Percentiles rank a stretch among this genome's conserved stretches.
Conservation (phyloP, 495 filamentous ascomycete species). For the Hyaloscypha variabilis region DNA sequence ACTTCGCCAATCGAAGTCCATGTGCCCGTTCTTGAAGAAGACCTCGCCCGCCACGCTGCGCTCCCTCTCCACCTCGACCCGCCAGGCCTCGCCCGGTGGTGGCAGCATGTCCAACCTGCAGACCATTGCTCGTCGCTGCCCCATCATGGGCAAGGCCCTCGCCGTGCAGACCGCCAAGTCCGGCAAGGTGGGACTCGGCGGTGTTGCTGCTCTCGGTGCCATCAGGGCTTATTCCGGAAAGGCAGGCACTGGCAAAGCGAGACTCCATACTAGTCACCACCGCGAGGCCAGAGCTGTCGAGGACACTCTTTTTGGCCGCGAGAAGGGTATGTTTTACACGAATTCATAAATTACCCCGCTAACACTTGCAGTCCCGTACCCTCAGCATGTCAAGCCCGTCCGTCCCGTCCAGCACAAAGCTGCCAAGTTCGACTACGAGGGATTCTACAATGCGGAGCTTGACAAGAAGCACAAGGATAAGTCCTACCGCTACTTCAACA, state of each 20-base stretch:
- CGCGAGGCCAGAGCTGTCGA: conserved; percentile 75
- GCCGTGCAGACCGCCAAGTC: conserved; percentile 75
- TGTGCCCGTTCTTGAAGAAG: conserved; percentile 97
- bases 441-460: conserved; percentile 83
- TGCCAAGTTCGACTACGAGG: conserved; percentile 83
- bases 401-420: conserved; percentile 26
- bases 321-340: conserved; percentile 53
- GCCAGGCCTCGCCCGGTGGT: conserved; percentile 71
- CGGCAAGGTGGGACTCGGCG: conserved; percentile 45
- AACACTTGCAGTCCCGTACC: conserved; percentile 19
- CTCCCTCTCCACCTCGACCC: conserved; percentile 83
- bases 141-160: conserved; percentile 97
- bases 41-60: conserved; percentile 88
- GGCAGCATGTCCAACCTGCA: conserved; percentile 97
- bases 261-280: conserved; percentile 75
- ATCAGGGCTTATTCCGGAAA: conserved; percentile 48
- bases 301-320: conserved; percentile 58
- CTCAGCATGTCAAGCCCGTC: conserved; percentile 26
- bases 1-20: conserved; percentile 87
- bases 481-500: conserved; percentile 99
- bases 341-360: conserved; percentile 16
- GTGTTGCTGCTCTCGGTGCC: conserved; percentile 45
- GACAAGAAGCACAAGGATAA: conserved; percentile 99
- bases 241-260: conserved; percentile 60
- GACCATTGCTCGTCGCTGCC: conserved; percentile 91